A percentile compares a stretch with the other conserved stretches of the same genome.
These are phyloP conservation scores for Fomitopsis serialis DNA, from an alignment of 768 basidiomycete species.

Conservation along the genomic window DNA sequence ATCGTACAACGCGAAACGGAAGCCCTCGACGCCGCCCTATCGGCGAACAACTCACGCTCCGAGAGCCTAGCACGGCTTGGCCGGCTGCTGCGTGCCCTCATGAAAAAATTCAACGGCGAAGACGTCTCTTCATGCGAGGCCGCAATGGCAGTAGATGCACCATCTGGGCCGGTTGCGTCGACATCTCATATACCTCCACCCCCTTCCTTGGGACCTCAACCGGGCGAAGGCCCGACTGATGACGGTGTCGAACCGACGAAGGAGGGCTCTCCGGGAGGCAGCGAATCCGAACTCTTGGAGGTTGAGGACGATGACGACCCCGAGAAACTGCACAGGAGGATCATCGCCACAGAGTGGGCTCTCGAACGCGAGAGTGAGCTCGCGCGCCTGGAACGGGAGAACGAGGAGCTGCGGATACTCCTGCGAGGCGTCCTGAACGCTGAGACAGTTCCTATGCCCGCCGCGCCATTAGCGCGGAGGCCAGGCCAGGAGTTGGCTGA, in stretches of 20 bases:
- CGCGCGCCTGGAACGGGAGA: conserved; percentile 81
- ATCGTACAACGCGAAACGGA: conserved; percentile 74
- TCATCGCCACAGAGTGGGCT: conserved; percentile 59
- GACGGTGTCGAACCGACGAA: neutral
- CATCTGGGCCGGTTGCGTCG: neutral
- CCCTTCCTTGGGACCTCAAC: neutral
- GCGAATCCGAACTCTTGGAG: neutral
- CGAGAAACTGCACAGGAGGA: conserved; percentile 24
- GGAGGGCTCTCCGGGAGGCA: neutral
- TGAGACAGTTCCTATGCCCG: neutral
- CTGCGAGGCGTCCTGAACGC: conserved; percentile 25
- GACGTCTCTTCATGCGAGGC: conserved; percentile 26
- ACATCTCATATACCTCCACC: neutral
- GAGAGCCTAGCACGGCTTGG: conserved; percentile 68
- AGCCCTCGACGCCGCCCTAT: conserved; percentile 51
- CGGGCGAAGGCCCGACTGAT: neutral
- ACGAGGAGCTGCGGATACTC: conserved; percentile 72
- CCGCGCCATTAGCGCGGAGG: neutral
- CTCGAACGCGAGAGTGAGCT: conserved; percentile 91
- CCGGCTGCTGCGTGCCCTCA: conserved; percentile 57
- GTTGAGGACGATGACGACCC: conserved; percentile 21
- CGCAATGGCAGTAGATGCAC: conserved; percentile 1
- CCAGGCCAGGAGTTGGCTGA: conserved; percentile 1
- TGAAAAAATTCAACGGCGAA: conserved; percentile 70
- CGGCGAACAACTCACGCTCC: conserved; percentile 59